Base-by-base conservation (phyloP, 1,139 yeast species). In the Geotrichum restrictum region DNA sequence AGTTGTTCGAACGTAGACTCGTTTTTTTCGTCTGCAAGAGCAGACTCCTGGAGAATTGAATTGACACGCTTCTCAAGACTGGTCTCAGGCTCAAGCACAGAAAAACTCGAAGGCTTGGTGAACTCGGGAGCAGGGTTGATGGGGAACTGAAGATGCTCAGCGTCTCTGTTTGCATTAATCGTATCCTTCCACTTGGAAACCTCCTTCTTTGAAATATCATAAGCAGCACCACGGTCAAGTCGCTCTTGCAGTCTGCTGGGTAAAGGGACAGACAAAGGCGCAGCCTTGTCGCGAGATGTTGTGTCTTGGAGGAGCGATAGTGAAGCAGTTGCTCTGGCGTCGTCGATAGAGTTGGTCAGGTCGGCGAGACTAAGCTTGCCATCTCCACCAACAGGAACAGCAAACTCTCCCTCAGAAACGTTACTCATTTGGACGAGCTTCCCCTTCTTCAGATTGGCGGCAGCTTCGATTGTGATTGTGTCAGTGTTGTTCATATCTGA, bases 191-290 rank as follows among this genome's bases (percentile, higher is more conserved):
- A 93, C 69, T 85, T 86, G 56, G 82, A 77, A 3, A 93, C 87
- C 64, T 93, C 96, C 49, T 85, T 85, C 60, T 84, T 88, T 49
- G 96, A 82, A 32, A 93, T 79, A 52, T 87, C 95, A 65, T 87
- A 91, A 0, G 98, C 98, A 1, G 94, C 98, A 57, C 77, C 78
- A 65, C 98, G 80, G 62, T 91, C 96, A 60, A 86, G 80, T 64
- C 95, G 81, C 61, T 87, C 80, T 69, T 89, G 96, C 53, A 93
- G 83, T 60, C 95, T 79, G 61, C 80, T 81, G 1, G 98, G 96
- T 52, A 89, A 74, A 1, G 98, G 98, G 11, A 89, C 83, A 0
- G 85, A 78, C 52, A 89, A 73, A 1, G 51, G 49, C 10, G 49
- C 48, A 33, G 51, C 43, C 18, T 48, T 48, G 38, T 52, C 52